Conservation (phyloP, 2,329 filamentous ascomycete genomes). For the Juglanconis juglandina region DNA sequence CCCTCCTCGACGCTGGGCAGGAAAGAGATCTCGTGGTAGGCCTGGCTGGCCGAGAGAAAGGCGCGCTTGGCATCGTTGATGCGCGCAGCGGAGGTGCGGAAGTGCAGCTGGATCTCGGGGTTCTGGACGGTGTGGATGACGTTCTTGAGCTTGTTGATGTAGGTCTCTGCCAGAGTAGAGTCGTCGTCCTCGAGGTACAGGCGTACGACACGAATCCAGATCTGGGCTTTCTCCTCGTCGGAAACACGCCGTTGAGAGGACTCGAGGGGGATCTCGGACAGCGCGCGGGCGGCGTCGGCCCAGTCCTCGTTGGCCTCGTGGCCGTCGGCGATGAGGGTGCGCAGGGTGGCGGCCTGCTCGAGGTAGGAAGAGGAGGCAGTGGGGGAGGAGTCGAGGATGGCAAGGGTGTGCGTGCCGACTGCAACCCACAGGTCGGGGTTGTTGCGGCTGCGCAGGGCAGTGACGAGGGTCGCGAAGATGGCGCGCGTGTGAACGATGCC, state of each 20-base stretch:
- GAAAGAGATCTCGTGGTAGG: conserved; percentile 85
- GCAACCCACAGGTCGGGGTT: conserved; percentile 68
- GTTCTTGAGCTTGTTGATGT: conserved; percentile 93
- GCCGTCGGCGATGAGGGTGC: conserved; percentile 77
- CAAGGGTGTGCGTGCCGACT: conserved; percentile 71
- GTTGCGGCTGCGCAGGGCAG: conserved; percentile 57
- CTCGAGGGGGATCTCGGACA: conserved; percentile 85
- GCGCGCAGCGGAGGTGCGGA: conserved; percentile 85
- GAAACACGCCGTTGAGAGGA: conserved; percentile 80
- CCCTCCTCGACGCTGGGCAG: conserved; percentile 76
- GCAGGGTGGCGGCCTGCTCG: conserved; percentile 77
- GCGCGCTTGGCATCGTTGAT: conserved; percentile 87
- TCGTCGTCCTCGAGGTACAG: conserved; percentile 95
- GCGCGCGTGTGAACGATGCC: conserved; percentile 74
- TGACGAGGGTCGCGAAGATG: conserved; percentile 65
- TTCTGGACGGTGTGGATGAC: conserved; percentile 77
- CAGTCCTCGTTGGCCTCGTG: conserved; percentile 83
- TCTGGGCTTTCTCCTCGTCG: conserved; percentile 74
- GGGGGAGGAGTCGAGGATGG: conserved; percentile 55
- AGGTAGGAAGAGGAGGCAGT: conserved; percentile 66
- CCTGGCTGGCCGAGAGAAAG: conserved; percentile 82
- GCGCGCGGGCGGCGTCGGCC: conserved; percentile 68
- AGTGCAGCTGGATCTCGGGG: conserved; percentile 73
- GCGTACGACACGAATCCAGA: conserved; percentile 92
- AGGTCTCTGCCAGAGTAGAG: conserved; percentile 76